Evolutionary conservation across 139 green algal species (phyloP), one percentile per base, ranked within the genome.

Genomic region (Zygnema circumcarinatum): DNA sequence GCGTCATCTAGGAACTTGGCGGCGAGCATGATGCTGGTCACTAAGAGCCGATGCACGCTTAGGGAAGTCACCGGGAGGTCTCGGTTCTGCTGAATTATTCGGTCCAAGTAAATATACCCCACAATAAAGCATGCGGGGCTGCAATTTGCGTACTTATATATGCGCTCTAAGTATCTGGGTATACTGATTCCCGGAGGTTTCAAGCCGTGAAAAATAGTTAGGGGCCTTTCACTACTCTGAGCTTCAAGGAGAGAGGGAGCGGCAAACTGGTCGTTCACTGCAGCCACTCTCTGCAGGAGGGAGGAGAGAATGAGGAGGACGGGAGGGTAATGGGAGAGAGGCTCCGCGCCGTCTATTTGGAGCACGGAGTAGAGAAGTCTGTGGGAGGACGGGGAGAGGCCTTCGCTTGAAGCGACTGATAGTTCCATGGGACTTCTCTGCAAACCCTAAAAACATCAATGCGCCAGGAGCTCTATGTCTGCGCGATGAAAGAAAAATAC

Each of bases 1-100:
- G 93, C 90, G 87, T 97, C 94, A 86, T 97, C 94, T n/a, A 93
- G 85, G 42, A 97, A 94, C 92, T 97, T 97, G 78, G 92, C 92
- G 35, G 95, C 94, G 11, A 95, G 62, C 84, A 97, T 83, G n/a
- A 93, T 52, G 67, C 91, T 88, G 38, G 90, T 93, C 22, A 96
- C 81, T 76, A 97, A 54, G 38, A 97, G 90, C 35, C 94, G 92
- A 81, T 97, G 94, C 39, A 95, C 87, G 56, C 94, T 97, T n/a
- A 90, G 83, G 1, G 22, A 52, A 22, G 87, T 93, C 29, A 93
- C 76, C 47, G 83, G 81, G 76, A 95, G 74, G 42, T 83, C 89
- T 0, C 85, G 62, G 53, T 93, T 84, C 38, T 80, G 67, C 76
- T 92, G 21, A 52, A 80, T 47, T 47, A 96, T 82, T 32, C 91